These are phyloP conservation scores for Rhododendron kiyosumense DNA, from an alignment of 148 eudicot species.

Conservation along the genomic window DNA sequence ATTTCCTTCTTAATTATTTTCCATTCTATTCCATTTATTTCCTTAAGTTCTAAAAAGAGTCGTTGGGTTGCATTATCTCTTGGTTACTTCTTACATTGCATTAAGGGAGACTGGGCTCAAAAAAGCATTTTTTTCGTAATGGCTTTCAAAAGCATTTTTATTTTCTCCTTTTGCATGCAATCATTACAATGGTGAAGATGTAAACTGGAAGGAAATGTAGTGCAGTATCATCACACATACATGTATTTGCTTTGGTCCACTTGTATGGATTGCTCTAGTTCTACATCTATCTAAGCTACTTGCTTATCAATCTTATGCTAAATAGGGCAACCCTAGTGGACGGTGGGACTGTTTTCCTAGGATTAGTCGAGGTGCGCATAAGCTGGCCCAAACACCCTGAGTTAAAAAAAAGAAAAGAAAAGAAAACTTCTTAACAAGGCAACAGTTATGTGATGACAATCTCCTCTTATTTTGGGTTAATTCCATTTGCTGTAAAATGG, in stretches of 20 bases:
- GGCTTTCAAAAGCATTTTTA: not conserved
- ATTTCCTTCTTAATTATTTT: no score
- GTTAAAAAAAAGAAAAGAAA: no score
- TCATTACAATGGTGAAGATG: not conserved
- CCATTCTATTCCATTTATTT: no score
- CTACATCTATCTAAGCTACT: not conserved
- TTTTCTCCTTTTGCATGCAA: not conserved
- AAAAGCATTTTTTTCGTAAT: not conserved
- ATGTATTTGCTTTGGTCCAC: not conserved
- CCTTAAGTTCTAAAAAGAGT: no score
- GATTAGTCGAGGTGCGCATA: no score
- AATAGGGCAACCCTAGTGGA: not conserved
- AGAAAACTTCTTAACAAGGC: not conserved
- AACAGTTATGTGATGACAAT: not conserved
- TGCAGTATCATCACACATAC: not conserved
- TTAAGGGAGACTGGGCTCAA: not conserved
- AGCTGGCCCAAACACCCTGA: no score
- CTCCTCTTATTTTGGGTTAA: not conserved
- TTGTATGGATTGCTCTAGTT: not conserved
- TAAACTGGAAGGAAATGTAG: not conserved
- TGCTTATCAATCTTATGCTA: not conserved
- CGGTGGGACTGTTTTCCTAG: no score
- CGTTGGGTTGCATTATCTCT: not conserved
- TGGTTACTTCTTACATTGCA: not conserved
- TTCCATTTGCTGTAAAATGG: not conserved